phyloP scores from a whole-genome alignment of 2,329 filamentous ascomycete species.

The Pseudogymnoascus sp. region DNA sequence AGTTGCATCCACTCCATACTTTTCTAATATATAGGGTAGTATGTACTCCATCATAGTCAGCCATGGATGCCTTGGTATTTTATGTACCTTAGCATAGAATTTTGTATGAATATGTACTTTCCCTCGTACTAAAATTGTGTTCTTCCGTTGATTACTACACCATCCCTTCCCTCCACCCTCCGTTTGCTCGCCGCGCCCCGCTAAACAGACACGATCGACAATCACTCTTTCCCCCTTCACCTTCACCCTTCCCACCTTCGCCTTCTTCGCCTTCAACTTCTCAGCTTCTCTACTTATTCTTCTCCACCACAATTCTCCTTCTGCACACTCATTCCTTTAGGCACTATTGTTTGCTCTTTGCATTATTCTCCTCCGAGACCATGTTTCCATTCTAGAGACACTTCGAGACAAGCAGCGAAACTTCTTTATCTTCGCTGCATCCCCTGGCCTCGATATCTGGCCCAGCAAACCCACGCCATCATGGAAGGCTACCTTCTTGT shows the following conservation, averaged over 20 bases:
- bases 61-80: background rate
- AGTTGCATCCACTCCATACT: background rate
- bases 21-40: background rate
- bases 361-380: background rate
- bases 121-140: background rate
- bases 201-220: constrained; percentile 5
- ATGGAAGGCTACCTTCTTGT: constrained; percentile 45
- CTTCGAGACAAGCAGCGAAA: background rate
- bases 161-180: background rate
- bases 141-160: constrained; percentile 1
- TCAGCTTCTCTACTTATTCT: background rate
- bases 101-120: background rate
- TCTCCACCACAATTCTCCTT: background rate
- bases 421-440: constrained; percentile 6
- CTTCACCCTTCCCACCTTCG: background rate
- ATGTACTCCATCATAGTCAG: background rate
- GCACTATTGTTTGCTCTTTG: background rate
- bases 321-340: background rate
- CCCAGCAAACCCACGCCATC: background rate
- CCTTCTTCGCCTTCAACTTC: constrained; percentile 1
- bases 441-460: background rate
- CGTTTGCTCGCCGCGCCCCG: constrained; percentile 5
- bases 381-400: background rate
- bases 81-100: background rate
- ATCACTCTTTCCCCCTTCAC: constrained; percentile 2